Evolutionary conservation across 306 rosid species (phyloP), one percentile per base, ranked within the genome.

Genomic region (Pachyrhizus erosus): DNA sequence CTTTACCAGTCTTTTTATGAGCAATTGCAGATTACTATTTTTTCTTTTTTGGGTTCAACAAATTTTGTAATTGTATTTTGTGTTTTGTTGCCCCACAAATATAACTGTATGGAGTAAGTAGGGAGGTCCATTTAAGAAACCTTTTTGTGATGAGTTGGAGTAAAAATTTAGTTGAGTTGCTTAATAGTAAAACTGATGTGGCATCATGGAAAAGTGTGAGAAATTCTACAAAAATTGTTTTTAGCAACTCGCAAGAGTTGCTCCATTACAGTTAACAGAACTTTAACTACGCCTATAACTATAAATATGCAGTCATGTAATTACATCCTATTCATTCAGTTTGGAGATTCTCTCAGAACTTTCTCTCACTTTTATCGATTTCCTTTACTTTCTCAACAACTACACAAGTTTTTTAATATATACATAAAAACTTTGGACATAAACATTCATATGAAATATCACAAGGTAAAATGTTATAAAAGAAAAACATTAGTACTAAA

Each of bases 401-500:
- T 40, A 68, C 73, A 68, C 9, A 20, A 9, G 51, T 20, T 67
- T 39, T 40, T 18, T 18, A 18, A 68, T 40, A 68, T 75, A 42
- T 68, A 57, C 48, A 57, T 17, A 61, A 74, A 69, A 61, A 83
- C 72, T 76, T 33, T 42, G 42, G 58, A 48, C 23, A 21, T 29
- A 42, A 81, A 31, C 67, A 74, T 73, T 69, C 43, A 67, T 18
- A 40, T 73, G 23, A 82, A 55, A 78, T 69, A 66, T 29, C 61
- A 49, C 11, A 75, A 24, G 45, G 29, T 21, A 43, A 60, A 20
- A 57, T 37, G 37, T 70, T 42, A 46, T 37, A 72, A 83, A 64
- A 55, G 76, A 48, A 62, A 60, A 76, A 52, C n/a, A 75, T 17
- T 73, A 75, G 67, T 80, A 51, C 24, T 33, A 70, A 79, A 76